These are phyloP conservation scores for Erythrophleum fordii DNA, from an alignment of 306 rosid genomes.

Conservation along the genomic window DNA sequence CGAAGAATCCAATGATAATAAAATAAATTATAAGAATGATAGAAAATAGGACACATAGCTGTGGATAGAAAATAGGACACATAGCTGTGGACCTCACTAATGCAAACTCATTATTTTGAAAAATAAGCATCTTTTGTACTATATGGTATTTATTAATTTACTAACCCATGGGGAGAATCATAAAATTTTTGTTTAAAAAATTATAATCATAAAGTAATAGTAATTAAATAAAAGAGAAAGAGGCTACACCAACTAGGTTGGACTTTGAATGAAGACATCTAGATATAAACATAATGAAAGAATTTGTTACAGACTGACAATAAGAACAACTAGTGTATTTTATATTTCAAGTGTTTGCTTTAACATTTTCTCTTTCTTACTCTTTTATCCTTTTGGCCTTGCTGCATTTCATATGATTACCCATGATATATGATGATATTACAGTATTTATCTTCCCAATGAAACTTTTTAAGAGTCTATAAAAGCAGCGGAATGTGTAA, in stretches of 20 bases:
- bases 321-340: conserved; percentile 26
- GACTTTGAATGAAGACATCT: background rate
- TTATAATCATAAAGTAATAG: background rate
- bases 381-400: background rate
- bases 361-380: background rate
- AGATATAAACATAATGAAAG: background rate
- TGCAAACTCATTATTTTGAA: background rate
- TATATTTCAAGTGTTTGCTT: background rate
- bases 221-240: background rate
- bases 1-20: background rate
- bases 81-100: background rate
- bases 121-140: conserved; percentile 6
- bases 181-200: background rate
- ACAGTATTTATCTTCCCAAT: background rate
- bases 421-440: background rate
- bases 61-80: too few species aligned
- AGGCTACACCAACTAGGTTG: conserved; percentile 2
- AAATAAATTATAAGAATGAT: background rate
- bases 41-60: background rate
- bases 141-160: background rate
- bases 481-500: background rate
- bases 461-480: background rate
- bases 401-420: background rate
- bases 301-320: conserved; percentile 4
- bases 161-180: background rate